Evolutionary conservation across 176 grass and related monocot species (phyloP), one percentile per base, ranked within the genome.

Genomic region (Eremochloa ophiuroides): DNA sequence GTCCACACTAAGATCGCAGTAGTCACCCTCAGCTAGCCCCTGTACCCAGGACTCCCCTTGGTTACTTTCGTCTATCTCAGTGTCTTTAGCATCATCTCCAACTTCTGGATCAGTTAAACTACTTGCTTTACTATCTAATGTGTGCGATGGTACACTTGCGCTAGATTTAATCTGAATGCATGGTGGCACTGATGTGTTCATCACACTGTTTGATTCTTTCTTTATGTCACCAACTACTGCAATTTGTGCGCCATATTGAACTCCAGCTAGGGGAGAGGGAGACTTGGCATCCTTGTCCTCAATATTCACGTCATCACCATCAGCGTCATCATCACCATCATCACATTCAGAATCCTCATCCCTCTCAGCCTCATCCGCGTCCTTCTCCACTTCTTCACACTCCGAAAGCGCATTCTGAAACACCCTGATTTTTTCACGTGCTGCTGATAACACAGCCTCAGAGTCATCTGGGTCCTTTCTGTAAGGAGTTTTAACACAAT

Each of bases 311-410:
- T 87, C 88, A 80, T 99, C 89, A 35, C 81, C 84, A 85, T 99
- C 96, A 88, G 93, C 82, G 72, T 95, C 89, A 88, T 94, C 89
- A 66, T 85, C 92, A 77, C 86, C 85, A 23, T 87, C 89, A 53
- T 97, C 94, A 86, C 94, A 90, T 71, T 94, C 92, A 39, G 94
- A 97, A 86, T 97, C 89, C 61, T 92, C 94, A 43, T 94, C 91
- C 88, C 87, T 94, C 80, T 94, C 89, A 84, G 84, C 83, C 86
- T 90, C 89, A 65, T 90, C 89, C 23, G 37, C 94, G 50, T 97
- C 89, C 86, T 88, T 98, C 66, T 88, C 90, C 50, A 80, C 90
- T 87, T 87, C 91, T 31, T 93, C 94, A 84, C 81, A 97, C 50
- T 85, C 94, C 34, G 69, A 91, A 82, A 91, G 53, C 10, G 62